A percentile compares a stretch with the other conserved stretches of the same genome.
Conservation (phyloP, 2,329 filamentous ascomycete genomes). For the Paracoccidioides lutzii region DNA sequence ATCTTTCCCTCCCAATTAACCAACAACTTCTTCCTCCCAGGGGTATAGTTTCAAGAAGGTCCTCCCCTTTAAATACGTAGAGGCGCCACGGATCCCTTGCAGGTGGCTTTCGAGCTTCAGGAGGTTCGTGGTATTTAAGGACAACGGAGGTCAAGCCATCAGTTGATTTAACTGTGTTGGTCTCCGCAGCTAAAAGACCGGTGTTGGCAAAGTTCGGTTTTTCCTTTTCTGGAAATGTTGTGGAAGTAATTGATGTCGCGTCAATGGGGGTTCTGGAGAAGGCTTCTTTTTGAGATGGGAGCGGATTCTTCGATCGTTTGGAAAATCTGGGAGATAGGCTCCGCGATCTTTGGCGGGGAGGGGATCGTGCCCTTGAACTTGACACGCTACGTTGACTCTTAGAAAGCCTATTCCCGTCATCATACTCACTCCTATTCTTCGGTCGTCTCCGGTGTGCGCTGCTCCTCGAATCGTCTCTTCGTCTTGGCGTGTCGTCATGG, state of each 20-base stretch:
- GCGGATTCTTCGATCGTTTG: constrained; percentile 26
- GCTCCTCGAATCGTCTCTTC: constrained; percentile 17
- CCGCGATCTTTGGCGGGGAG: constrained; percentile 8
- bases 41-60: constrained; percentile 69
- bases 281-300: constrained; percentile 36
- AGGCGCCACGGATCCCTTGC: constrained; percentile 70
- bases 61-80: constrained; percentile 78
- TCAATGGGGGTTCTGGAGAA: constrained; percentile 24
- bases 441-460: constrained; percentile 18
- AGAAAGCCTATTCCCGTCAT: constrained; percentile 10
- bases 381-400: constrained; percentile 15
- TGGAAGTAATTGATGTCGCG: constrained; percentile 14
- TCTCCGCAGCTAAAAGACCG: constrained; percentile 73
- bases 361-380: constrained; percentile 9
- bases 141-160: constrained; percentile 54
- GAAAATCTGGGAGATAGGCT: constrained; percentile 16
- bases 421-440: constrained; percentile 13
- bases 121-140: constrained; percentile 91
- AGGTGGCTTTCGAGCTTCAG: constrained; percentile 80
- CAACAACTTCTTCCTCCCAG: constrained; percentile 70
- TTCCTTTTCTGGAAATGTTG: constrained; percentile 43
- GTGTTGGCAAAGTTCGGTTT: constrained; percentile 76
- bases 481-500: constrained; percentile 9
- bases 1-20: constrained; percentile 69
- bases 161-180: constrained; percentile 56